Base-by-base conservation (phyloP, 2,329 filamentous ascomycete species). In the Lithohypha guttulata region DNA sequence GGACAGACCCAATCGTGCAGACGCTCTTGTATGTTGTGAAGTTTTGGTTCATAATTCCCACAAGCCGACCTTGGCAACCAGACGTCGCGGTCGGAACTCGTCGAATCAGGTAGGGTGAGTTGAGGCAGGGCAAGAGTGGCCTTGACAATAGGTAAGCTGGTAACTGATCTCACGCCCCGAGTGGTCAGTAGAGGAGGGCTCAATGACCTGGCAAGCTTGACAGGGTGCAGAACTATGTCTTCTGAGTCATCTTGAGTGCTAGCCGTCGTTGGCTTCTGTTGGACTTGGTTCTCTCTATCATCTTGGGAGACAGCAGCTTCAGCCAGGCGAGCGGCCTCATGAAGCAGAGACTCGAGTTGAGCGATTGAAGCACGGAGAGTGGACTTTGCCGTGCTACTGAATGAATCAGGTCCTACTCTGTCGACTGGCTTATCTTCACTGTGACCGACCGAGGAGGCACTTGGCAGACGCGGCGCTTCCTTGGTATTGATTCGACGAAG, bases 321-420 rank as follows among this genome's bases (percentile, higher is more conserved):
- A 9, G 23, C 34, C 20, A 37, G 25, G 7, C 22, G 23, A 19
- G 34, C 15, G 11, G 34, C 34, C 20, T 37, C 34, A 28, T 29
- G 22, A 17, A 37, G n/a, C 11, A 37, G 23, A 13, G 15, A 17
- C 10, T 37, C 34, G 20, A 37, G 34, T 25, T 37, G 28, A 19
- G 15, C 34, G 18, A 37, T 37, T 9, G 34, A 28, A 15, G 22
- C 34, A 28, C 15, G 34, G 15, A 37, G 13, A 13, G n/a, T 37
- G n/a, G 22, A 17, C 10, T 22, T 17, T 7, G 34, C 23, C n/a
- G n/a, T n/a, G n/a, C n/a, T n/a, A n/a, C n/a, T n/a, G n/a, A n/a
- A n/a, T n/a, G n/a, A n/a, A n/a, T n/a, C n/a, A n/a, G n/a, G n/a
- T n/a, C n/a, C n/a, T n/a, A n/a, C n/a, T n/a, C n/a, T n/a, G n/a